Percentiles rank a stretch among this genome's conserved stretches.
Evolutionary conservation across 2,329 filamentous ascomycete species (phyloP).

Genomic region (Verticillium albo-atrum): DNA sequence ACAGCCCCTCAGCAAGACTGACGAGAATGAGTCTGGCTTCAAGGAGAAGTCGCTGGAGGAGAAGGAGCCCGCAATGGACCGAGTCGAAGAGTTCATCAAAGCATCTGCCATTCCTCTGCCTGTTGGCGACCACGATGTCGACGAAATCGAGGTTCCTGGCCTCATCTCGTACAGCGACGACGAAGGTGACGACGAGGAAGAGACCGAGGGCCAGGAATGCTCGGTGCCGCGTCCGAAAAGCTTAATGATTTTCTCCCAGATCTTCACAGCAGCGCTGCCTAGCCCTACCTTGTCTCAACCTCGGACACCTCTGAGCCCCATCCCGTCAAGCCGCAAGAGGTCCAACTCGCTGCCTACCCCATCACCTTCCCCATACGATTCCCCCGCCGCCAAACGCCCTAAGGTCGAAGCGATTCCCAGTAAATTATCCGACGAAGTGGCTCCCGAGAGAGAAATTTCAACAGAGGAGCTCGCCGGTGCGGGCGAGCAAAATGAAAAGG

Average conservation of each 20-base stretch:
- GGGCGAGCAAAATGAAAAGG: not conserved
- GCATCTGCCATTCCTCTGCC: constrained; percentile 66
- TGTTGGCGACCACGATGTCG: constrained; percentile 60
- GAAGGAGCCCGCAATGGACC: not conserved
- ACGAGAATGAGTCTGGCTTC: constrained; percentile 3
- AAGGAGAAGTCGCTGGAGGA: constrained; percentile 8
- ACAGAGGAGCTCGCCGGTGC: constrained; percentile 5
- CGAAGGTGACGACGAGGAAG: constrained; percentile 43
- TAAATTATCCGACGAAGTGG: not conserved
- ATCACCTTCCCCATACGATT: constrained; percentile 18
- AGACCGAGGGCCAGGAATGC: constrained; percentile 27
- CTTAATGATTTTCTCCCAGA: constrained; percentile 26
- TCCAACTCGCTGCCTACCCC: constrained; percentile 45
- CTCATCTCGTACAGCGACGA: constrained; percentile 60
- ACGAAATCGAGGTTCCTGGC: constrained; percentile 77
- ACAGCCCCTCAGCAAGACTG: constrained; percentile 25
- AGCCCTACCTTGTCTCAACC: constrained; percentile 26
- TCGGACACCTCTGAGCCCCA: constrained; percentile 24
- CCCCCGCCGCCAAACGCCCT: constrained; percentile 10
- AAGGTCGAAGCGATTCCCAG: constrained; percentile 3
- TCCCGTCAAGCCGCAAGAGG: constrained; percentile 34
- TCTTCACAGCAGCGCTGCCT: constrained; percentile 22
- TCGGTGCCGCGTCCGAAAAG: constrained; percentile 41
- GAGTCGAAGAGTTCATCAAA: constrained; percentile 34
- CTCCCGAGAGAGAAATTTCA: constrained; percentile 7